These are phyloP conservation scores for Leccinum rimulosum DNA, from an alignment of 768 basidiomycete species.

Conservation along the genomic window DNA sequence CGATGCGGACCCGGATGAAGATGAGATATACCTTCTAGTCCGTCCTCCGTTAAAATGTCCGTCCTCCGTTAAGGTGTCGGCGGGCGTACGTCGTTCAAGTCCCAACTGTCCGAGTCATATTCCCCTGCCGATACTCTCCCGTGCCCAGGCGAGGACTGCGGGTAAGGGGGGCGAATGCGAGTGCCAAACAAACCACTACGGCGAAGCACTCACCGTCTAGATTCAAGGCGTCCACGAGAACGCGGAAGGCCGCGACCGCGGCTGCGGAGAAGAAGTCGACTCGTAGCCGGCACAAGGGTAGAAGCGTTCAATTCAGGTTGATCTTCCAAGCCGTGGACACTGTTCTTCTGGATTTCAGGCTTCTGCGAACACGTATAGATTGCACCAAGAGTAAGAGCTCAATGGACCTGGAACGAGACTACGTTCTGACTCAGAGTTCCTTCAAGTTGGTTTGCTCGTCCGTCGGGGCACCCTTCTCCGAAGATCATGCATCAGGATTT, in stretches of 20 bases:
- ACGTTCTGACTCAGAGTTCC: too few relatives aligned
- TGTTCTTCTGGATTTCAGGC: too few relatives aligned
- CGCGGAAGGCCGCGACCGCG: conserved; percentile 1
- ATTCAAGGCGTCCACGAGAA: conserved; percentile 9
- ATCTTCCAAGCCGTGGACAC: too few relatives aligned
- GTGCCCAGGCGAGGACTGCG: conserved; percentile 15
- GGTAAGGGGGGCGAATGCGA: not conserved
- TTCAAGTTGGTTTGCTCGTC: too few relatives aligned
- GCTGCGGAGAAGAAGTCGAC: conserved; percentile 7
- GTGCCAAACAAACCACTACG: not conserved
- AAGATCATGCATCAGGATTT: too few relatives aligned
- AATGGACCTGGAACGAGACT: too few relatives aligned
- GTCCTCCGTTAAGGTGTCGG: conserved; percentile 9
- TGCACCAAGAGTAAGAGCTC: too few relatives aligned
- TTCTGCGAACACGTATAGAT: too few relatives aligned
- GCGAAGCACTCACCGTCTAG: conserved; percentile 15
- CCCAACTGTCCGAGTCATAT: not conserved
- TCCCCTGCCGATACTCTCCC: conserved; percentile 6
- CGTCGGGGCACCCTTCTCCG: too few relatives aligned
- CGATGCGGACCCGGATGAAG: conserved; percentile 7
- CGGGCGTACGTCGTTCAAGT: not conserved
- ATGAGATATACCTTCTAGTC: conserved; percentile 22
- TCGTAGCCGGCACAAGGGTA: conserved; percentile 24
- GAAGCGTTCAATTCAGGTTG: too few relatives aligned
- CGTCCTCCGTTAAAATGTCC: conserved; percentile 28